Evolutionary conservation across 2,329 filamentous ascomycete species (phyloP).

Genomic region (Stagonosporopsis rhizophila): DNA sequence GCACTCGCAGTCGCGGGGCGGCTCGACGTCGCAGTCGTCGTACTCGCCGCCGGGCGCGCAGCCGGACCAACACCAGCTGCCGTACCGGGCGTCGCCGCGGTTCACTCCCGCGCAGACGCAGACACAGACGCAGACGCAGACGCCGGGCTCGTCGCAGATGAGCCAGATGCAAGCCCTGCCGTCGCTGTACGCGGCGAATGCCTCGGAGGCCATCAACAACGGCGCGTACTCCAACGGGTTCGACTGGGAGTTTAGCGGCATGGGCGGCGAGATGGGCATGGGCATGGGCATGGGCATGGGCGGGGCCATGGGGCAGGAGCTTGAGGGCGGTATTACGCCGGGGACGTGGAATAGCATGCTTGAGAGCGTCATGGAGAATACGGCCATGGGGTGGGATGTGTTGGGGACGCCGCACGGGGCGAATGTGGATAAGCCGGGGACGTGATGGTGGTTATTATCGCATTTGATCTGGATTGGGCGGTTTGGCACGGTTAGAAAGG

Average conservation of each 20-base stretch:
- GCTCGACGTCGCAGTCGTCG: slow-evolving; percentile 46
- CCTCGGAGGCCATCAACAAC: slow-evolving; percentile 9
- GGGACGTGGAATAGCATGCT: slow-evolving; percentile 48
- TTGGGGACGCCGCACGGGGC: slow-evolving; percentile 8
- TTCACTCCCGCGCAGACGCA: slow-evolving; percentile 12
- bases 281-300: slow-evolving; percentile 6
- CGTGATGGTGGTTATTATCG: not conserved
- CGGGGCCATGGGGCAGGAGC: slow-evolving; percentile 7
- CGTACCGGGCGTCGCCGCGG: slow-evolving; percentile 42
- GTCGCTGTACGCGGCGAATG: slow-evolving; percentile 4
- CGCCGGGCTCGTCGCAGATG: too few relatives aligned
- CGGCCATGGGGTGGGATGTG: slow-evolving; percentile 40
- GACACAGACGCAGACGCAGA: not conserved
- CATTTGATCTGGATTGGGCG: too few relatives aligned
- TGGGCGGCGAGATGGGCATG: slow-evolving; percentile 18
- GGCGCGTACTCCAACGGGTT: slow-evolving; percentile 29
- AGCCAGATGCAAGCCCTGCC: too few relatives aligned
- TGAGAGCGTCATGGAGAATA: slow-evolving; percentile 39
- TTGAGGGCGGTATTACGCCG: slow-evolving; percentile 39
- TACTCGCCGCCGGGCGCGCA: slow-evolving; percentile 44
- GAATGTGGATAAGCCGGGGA: slow-evolving; percentile 2
- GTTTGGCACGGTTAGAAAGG: too few relatives aligned
- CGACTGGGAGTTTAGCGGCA: slow-evolving; percentile 44
- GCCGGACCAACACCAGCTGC: slow-evolving; percentile 32
- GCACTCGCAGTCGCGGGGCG: slow-evolving; percentile 40